A percentile compares a stretch with the other conserved stretches of the same genome.
Evolutionary conservation across 495 filamentous ascomycete species (phyloP).

Genomic region (Penicillium psychrofluorescens): DNA sequence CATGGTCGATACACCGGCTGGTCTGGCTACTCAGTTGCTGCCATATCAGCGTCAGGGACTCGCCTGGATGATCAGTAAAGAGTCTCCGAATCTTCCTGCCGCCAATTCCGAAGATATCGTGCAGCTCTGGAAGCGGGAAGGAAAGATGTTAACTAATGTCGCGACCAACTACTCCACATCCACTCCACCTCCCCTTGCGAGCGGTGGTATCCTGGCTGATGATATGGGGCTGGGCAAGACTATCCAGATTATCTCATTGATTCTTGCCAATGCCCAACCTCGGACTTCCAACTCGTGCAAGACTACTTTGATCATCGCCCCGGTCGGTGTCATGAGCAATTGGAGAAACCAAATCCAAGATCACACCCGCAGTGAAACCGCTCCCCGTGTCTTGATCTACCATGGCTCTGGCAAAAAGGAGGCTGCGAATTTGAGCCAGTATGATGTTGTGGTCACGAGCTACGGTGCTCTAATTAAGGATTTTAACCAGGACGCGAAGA

Average conservation of each 20-base stretch:
- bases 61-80: conserved; percentile 73
- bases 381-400: conserved; percentile 64
- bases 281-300: conserved; percentile 32
- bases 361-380: conserved; percentile 55
- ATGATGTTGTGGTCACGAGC: conserved; percentile 79
- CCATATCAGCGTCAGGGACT: conserved; percentile 82
- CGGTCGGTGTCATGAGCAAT: conserved; percentile 86
- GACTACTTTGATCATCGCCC: conserved; percentile 73
- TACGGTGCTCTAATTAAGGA: conserved; percentile 57
- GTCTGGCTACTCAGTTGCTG: conserved; percentile 58
- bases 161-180: conserved; percentile 65
- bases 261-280: conserved; percentile 52
- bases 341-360: conserved; percentile 77
- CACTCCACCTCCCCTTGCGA: conserved; percentile 53
- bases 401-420: conserved; percentile 59
- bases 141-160: conserved; percentile 59
- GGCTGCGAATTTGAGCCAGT: conserved; percentile 40
- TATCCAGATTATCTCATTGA: conserved; percentile 75
- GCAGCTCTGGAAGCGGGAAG: conserved; percentile 68
- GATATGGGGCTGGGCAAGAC: conserved; percentile 97
- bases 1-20: conserved; percentile 57
- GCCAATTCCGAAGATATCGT: conserved; percentile 57
- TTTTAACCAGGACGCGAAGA: conserved; percentile 27
- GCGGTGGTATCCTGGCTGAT: conserved; percentile 82
- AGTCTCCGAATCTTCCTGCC: conserved; percentile 59